A percentile compares a stretch with the other conserved stretches of the same genome.
Conservation (phyloP, 2,329 filamentous ascomycete genomes). For the Calonectria henricotiae region DNA sequence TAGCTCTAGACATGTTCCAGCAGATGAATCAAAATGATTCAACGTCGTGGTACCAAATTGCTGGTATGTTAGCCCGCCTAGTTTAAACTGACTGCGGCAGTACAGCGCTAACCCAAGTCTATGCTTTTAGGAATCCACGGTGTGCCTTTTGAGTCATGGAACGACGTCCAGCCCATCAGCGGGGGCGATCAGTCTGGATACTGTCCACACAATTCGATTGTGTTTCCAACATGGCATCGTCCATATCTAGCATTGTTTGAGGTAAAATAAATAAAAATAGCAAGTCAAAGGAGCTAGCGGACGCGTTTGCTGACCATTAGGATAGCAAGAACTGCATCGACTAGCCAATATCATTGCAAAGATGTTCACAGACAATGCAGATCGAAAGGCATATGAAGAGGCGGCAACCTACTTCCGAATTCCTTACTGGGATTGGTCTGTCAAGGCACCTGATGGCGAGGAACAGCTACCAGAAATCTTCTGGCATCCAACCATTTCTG, state of each 20-base stretch:
- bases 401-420: slow-evolving; percentile 70
- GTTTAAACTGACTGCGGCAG: not conserved
- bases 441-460: slow-evolving; percentile 64
- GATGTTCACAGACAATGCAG: slow-evolving; percentile 65
- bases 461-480: slow-evolving; percentile 65
- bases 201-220: slow-evolving; percentile 81
- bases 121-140: slow-evolving; percentile 81
- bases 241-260: slow-evolving; percentile 80
- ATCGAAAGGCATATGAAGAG: slow-evolving; percentile 66
- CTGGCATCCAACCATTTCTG: slow-evolving; percentile 66
- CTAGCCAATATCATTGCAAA: slow-evolving; percentile 63
- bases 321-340: slow-evolving; percentile 59
- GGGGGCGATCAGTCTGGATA: slow-evolving; percentile 77
- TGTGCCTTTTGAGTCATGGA: slow-evolving; percentile 75
- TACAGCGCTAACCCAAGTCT: slow-evolving; percentile 32
- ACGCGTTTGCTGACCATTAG: slow-evolving; percentile 37
- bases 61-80: slow-evolving; percentile 68
- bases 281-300: too few relatives aligned
- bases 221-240: slow-evolving; percentile 89
- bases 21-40: slow-evolving; percentile 74
- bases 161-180: slow-evolving; percentile 65
- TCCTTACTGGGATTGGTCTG: slow-evolving; percentile 75
- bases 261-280: slow-evolving; percentile 54
- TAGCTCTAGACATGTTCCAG: slow-evolving; percentile 83
- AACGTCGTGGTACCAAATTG: slow-evolving; percentile 85